Conservation (phyloP, 805 yeast genomes). For the Ogataea pignaliae region DNA sequence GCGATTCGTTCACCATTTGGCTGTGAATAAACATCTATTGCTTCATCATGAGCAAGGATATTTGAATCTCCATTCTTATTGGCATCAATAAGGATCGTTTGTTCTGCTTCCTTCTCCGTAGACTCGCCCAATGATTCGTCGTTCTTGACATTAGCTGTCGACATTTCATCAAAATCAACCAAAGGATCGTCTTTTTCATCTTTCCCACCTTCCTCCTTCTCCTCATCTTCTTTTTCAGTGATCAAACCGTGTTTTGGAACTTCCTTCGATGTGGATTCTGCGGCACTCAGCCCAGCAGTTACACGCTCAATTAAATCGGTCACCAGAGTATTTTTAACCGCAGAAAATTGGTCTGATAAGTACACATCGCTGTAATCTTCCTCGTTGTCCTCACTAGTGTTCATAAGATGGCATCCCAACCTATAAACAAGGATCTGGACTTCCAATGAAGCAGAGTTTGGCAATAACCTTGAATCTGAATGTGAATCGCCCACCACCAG, state of each 20-base stretch:
- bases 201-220: no score
- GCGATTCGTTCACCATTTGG: no score
- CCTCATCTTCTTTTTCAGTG: no score
- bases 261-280: background rate
- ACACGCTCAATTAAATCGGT: constrained; percentile 8
- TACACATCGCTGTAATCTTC: constrained; percentile 29
- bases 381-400: constrained; percentile 7
- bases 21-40: background rate
- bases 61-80: background rate
- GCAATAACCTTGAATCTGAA: constrained; percentile 1
- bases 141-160: no score
- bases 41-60: background rate
- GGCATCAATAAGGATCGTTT: background rate
- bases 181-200: no score
- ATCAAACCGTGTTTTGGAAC: background rate
- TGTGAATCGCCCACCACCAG: background rate
- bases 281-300: background rate
- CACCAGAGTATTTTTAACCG: constrained; percentile 10
- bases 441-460: constrained; percentile 22
- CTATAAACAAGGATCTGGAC: constrained; percentile 17
- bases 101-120: no score
- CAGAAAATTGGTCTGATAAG: constrained; percentile 13
- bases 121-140: no score
- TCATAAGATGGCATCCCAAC: constrained; percentile 12
- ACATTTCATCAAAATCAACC: no score